Evolutionary conservation across 2,329 filamentous ascomycete genomes (phyloP).

Genomic region (Verticillium isaacii): DNA sequence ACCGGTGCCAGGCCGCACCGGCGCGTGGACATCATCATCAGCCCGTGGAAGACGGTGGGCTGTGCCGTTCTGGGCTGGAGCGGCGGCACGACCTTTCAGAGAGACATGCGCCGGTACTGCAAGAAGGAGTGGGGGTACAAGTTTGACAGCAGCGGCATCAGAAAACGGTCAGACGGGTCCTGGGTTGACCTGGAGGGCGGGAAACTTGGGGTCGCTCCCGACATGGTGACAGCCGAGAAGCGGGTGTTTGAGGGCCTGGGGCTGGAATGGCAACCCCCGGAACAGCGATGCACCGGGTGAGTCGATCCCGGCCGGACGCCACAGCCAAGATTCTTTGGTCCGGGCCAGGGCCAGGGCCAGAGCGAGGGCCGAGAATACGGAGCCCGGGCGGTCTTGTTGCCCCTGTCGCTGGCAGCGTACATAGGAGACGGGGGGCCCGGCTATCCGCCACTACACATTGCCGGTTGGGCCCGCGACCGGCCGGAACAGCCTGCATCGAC

Average conservation of each 20-base stretch:
- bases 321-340: background rate
- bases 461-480: background rate
- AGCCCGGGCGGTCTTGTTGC: background rate
- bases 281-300: conserved; percentile 64
- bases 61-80: conserved; percentile 88
- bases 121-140: conserved; percentile 70
- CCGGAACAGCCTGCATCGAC: background rate
- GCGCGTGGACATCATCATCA: conserved; percentile 87
- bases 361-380: background rate
- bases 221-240: conserved; percentile 71
- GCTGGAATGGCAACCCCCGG: conserved; percentile 60
- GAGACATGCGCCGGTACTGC: conserved; percentile 77
- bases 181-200: conserved; percentile 69
- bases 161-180: conserved; percentile 58
- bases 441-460: background rate
- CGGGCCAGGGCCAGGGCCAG: background rate
- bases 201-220: conserved; percentile 41
- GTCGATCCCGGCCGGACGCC: background rate
- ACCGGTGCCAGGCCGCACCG: conserved; percentile 52
- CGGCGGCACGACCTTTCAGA: conserved; percentile 83
- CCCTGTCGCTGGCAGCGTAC: background rate
- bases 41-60: conserved; percentile 82
- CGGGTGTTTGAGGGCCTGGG: conserved; percentile 75
- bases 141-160: conserved; percentile 86
- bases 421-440: background rate